Base-by-base conservation (phyloP, 2,329 filamentous ascomycete genomes). In the Aspergillus texensis region DNA sequence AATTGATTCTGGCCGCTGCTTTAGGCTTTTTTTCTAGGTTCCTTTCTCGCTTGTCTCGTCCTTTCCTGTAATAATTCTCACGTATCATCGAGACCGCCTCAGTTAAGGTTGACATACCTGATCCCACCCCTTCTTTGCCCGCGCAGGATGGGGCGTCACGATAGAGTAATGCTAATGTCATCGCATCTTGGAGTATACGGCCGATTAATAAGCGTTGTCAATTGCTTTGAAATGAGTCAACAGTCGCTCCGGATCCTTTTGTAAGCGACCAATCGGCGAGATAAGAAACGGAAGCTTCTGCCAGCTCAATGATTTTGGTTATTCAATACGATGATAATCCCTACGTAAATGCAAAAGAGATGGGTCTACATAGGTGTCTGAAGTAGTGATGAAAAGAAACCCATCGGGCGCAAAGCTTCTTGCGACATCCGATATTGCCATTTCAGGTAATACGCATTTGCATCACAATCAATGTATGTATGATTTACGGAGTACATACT, bases 1-100 rank as follows among this genome's bases (percentile, higher is more conserved):
- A 63, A 57, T 65, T 46, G 30, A 52, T 36, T 36, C 34, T 36
- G 14, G 34, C 34, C 34, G 14, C 34, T 16, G 34, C 34, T 36
- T 36, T 12, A 26, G 21, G 45, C 45, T 48, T 8, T 48, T 48
- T 48, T 24, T 26, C 24, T 8, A 14, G 21, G 21, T 26, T 21
- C 24, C 11, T 46, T 48, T 28, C 21, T 48, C 9, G 11, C 45
- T 48, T 48, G 12, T 26, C 21, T 48, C 26, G 24, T 16, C 19
- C 21, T 26, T 50, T 45, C 43, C 30, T 36, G 26, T 57, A 46
- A 57, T 46, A 26, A 30, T 57, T 57, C 21, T 36, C 34, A 36
- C 14, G 34, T 16, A 48, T 58, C 34, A 50, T 50, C 41, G 46
- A 36, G 3, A 36, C 36, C 28, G 57, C 28, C 26, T 52, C 26